Base-by-base conservation (phyloP, 192 early-diverging fungal species). In the Umbelopsis sp. region DNA sequence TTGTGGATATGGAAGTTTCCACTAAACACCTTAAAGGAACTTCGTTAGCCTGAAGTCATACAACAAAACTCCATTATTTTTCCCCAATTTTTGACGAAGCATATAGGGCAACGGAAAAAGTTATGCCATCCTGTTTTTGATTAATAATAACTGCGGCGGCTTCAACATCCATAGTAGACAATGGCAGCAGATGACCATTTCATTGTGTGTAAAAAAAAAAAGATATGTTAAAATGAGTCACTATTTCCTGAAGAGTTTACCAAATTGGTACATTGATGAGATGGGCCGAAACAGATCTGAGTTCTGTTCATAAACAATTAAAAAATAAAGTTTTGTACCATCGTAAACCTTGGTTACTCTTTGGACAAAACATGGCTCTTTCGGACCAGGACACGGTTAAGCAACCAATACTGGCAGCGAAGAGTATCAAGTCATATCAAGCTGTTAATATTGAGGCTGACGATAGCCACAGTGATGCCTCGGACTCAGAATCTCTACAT, bases 1-100 rank as follows among this genome's bases (percentile, higher is more conserved):
- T 69, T 49, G 67, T 69, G 16, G 46, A 69, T 3, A 69, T 69
- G 67, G 48, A 69, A 22, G 67, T 52, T 11, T 33, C 48, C 25
- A 21, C 44, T 20, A 69, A 69, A 37, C 67, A 69, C 49, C 23
- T 69, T 25, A 49, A 69, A 51, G 67, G 67, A 5, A 67, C 66
- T 13, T 47, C 48, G 13, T 22, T 67, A 30, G 55, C 55, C 25
- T 61, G 33, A 33, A 10, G 5, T 25, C 21, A 52, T 52, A 30
- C 25, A 25, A 12, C 22, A 25, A 22, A 23, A 52, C 4, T 52
- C 23, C 20, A 23, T 4, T 41, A 9, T 41, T 41, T 4, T 41
- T 41, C 37, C 37, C 37, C 37, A 41, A 41, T 41, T 41, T 41
- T 41, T 41, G 37, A 41, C 37, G 5, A 41, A 41, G 37, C 37